Evolutionary conservation across 78 protist species (phyloP).

Genomic region (Anaeramoeba ignava): DNA sequence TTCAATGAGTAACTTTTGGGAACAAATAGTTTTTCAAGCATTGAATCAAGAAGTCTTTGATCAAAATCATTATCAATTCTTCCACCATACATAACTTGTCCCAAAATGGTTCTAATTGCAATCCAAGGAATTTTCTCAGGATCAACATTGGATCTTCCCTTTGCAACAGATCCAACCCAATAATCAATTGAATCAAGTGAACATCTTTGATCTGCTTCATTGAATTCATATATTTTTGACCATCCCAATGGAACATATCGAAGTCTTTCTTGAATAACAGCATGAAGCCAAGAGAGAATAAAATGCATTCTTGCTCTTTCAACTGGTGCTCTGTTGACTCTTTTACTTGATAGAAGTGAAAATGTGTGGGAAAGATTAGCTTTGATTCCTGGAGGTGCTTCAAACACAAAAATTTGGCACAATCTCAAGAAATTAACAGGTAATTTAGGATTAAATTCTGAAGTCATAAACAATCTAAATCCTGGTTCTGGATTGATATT

Average conservation of each 20-base stretch:
- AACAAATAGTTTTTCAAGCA: constrained; percentile 54
- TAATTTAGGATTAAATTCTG: constrained; percentile 64
- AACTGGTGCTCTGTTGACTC: constrained; percentile 17
- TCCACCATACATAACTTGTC: constrained; percentile 66
- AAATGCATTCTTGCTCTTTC: constrained; percentile 79
- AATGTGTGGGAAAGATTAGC: constrained; percentile 55
- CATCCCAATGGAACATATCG: constrained; percentile 88
- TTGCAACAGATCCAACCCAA: constrained; percentile 60
- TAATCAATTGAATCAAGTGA: constrained; percentile 56
- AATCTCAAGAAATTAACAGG: constrained; percentile 68
- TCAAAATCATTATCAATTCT: constrained; percentile 87
- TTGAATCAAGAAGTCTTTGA: constrained; percentile 43
- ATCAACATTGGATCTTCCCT: neutral
- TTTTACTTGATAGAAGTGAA: constrained; percentile 9
- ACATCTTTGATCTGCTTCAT: constrained; percentile 49
- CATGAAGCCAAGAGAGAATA: constrained; percentile 87
- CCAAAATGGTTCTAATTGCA: constrained; percentile 29
- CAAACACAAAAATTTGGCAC: constrained; percentile 63
- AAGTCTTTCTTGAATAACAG: constrained; percentile 72
- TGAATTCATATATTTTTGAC: constrained; percentile 79
- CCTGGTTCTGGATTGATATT: constrained; percentile 6
- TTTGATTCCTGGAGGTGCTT: constrained; percentile 86
- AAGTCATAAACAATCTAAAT: constrained; percentile 81
- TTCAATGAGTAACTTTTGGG: constrained; percentile 19
- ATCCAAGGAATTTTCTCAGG: neutral